Evolutionary conservation across 208 protist species (phyloP).

Genomic region (Leishmania amazonensis): DNA sequence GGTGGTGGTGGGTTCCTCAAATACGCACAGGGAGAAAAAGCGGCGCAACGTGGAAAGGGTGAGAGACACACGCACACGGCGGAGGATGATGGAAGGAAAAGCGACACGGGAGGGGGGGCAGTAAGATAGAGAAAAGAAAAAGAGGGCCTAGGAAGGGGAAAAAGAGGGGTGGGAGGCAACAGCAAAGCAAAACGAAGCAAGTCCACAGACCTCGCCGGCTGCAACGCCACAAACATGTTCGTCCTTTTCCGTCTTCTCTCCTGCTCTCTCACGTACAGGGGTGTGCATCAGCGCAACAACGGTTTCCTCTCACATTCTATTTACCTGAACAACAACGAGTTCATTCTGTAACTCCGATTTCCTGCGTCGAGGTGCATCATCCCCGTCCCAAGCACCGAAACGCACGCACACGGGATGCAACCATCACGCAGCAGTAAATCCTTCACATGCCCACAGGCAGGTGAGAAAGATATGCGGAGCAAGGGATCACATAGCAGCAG

Average conservation of each 20-base stretch:
- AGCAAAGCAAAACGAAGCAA: background rate
- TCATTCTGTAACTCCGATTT: background rate
- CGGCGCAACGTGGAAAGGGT: background rate
- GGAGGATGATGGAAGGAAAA: background rate
- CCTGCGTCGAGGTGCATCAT: background rate
- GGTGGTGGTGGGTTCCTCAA: too few relatives aligned
- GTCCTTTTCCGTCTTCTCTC: background rate
- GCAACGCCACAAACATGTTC: background rate
- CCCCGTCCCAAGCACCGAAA: background rate
- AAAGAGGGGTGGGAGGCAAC: background rate
- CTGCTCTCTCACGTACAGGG: background rate
- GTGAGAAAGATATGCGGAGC: background rate
- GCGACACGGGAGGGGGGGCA: background rate
- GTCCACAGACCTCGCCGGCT: background rate
- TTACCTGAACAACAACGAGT: background rate
- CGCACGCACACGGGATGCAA: too few relatives aligned
- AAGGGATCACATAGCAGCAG: background rate
- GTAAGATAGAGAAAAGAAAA: background rate
- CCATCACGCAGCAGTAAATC: background rate
- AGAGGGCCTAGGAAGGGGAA: background rate
- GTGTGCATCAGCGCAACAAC: background rate
- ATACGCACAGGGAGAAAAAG: background rate
- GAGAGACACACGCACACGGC: background rate
- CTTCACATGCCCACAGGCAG: background rate
- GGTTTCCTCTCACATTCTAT: background rate